phyloP scores from a whole-genome alignment of 306 rosid genomes.

The Casuarina cunninghamiana region DNA sequence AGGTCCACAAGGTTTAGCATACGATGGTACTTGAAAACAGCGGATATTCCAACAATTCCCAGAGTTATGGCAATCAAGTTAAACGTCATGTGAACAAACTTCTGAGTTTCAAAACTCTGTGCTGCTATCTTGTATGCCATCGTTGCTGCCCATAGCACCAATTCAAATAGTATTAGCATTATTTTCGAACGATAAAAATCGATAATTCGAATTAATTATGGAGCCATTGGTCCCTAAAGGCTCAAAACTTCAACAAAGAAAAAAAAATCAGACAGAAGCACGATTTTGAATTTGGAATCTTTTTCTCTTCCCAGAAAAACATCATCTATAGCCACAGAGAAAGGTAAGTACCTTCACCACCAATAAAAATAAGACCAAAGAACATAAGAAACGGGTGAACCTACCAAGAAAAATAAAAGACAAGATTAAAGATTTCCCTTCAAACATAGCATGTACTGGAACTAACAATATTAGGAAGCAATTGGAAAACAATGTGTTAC shows the following conservation, averaged over 20 bases:
- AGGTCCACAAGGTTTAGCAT: conserved; percentile 30
- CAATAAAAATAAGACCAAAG: conserved; percentile 57
- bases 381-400: conserved; percentile 88
- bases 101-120: conserved; percentile 22
- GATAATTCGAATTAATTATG: too few relatives aligned
- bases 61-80: conserved; percentile 51
- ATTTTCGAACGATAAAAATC: too few relatives aligned
- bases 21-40: conserved; percentile 72
- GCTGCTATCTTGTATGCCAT: conserved; percentile 64
- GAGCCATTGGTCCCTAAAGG: too few relatives aligned
- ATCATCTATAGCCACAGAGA: background rate
- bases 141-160: conserved; percentile 43
- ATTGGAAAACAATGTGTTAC: conserved; percentile 28
- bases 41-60: conserved; percentile 67
- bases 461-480: background rate
- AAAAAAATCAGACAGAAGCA: too few relatives aligned
- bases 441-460: background rate
- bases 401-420: conserved; percentile 33
- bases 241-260: background rate
- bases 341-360: conserved; percentile 64
- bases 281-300: too few relatives aligned
- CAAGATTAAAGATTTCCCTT: too few relatives aligned
- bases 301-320: too few relatives aligned
- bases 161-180: too few relatives aligned
- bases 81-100: conserved; percentile 55